Evolutionary conservation across 2,329 filamentous ascomycete genomes (phyloP), one percentile per base, ranked within the genome.

Genomic region (Akanthomyces muscarius): DNA sequence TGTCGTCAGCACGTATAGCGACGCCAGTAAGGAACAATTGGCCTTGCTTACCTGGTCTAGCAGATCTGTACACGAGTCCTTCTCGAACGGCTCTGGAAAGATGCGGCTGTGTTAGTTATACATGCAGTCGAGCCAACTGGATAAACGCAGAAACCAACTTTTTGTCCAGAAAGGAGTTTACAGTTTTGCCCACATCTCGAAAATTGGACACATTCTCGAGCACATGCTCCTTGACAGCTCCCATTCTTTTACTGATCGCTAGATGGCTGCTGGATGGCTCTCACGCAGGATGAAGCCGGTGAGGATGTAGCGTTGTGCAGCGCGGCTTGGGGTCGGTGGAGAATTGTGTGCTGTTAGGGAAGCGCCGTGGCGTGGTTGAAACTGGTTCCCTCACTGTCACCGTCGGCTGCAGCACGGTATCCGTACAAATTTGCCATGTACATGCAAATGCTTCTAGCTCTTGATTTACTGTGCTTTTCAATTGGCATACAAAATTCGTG

Each of bases 101-200:
- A 25, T 8, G 10, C 21, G 21, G 21, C n/a, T n/a, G 5, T 28
- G 30, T 61, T 53, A 61, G 58, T 50, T 6, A 38, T 38, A 16
- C 4, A 8, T 23, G 14, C 1, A 28, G 8, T n/a, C 47, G 11
- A 52, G 67, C 41, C 58, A 57, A 52, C 10, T 44, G 4, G 50
- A 33, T 30, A 38, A 10, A 28, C n/a, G 21, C 10, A 55, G 45
- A 36, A n/a, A 42, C 77, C 68, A 77, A 87, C 87, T 79, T 82
- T 66, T 78, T 77, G 28, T 81, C 81, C 5, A 85, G 73, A 65
- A 82, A 82, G 30, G 75, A 71, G 69, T 92, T 92, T 68, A 91
- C 80, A 0, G 85, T 86, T 66, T 80, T 77, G 47, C 87, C 89
- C 50, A 93, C 87, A 79, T 94, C 90, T 63, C 91, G 86, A 71